Percentiles rank a stretch among this genome's conserved stretches.
Evolutionary conservation across 1,139 yeast species (phyloP).

Genomic region (Blastobotrys raffinosifermentans): DNA sequence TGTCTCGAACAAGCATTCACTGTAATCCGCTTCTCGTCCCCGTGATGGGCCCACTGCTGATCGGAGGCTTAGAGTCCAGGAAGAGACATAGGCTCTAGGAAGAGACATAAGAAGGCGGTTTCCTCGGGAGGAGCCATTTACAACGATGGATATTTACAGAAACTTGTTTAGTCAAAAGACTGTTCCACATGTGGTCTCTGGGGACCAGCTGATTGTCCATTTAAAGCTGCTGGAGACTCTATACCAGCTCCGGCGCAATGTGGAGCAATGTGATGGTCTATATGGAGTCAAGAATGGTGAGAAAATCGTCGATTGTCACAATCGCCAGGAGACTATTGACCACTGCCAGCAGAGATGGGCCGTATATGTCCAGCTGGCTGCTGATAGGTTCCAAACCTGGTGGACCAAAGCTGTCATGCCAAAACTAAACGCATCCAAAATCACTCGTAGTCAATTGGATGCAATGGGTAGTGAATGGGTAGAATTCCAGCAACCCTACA

Average conservation of each 20-base stretch:
- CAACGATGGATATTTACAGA: no score
- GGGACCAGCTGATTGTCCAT: constrained; percentile 1
- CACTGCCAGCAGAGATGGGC: constrained; percentile 30
- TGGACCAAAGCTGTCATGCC: constrained; percentile 12
- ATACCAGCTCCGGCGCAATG: not conserved
- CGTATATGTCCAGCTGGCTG: constrained; percentile 31
- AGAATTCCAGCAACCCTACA: constrained; percentile 1
- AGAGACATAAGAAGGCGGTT: no score
- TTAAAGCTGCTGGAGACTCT: constrained; percentile 1
- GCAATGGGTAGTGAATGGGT: no score
- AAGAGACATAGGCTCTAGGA: no score
- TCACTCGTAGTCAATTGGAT: constrained; percentile 5
- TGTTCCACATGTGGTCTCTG: no score
- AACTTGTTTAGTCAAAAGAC: no score
- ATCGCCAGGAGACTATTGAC: not conserved
- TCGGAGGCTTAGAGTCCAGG: no score
- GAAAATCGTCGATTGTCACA: not conserved
- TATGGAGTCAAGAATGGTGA: no score
- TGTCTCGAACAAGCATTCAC: no score
- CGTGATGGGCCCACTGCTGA: no score
- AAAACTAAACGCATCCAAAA: constrained; percentile 1
- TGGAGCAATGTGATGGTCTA: not conserved
- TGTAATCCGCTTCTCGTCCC: no score
- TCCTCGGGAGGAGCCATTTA: no score
- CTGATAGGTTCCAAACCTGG: constrained; percentile 32